Conservation (phyloP, 768 basidiomycete species). For the Cystofilobasidium bisporidii region DNA sequence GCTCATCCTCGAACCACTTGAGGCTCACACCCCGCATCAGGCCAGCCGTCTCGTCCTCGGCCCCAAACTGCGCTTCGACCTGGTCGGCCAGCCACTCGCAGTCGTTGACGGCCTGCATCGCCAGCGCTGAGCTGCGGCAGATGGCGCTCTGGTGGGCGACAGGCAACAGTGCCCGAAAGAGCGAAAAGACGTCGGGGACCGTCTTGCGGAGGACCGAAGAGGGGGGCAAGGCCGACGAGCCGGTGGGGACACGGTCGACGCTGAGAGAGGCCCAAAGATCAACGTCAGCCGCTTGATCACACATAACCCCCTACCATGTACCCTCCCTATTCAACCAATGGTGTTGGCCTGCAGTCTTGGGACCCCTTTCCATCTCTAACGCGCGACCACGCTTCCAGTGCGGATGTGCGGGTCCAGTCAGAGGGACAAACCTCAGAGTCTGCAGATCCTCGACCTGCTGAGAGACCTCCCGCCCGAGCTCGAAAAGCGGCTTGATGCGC, state of each 20-base stretch:
- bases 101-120: conserved; percentile 74
- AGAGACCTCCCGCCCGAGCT: conserved; percentile 31
- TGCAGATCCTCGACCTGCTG: conserved; percentile 25
- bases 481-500: conserved; percentile 33
- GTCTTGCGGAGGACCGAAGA: conserved; percentile 52
- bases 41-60: conserved; percentile 46
- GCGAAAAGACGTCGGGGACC: conserved; percentile 58
- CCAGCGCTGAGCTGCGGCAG: conserved; percentile 46
- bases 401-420: too few relatives aligned
- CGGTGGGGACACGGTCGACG: neutral
- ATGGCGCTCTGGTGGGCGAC: conserved; percentile 50
- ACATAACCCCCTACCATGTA: too few relatives aligned
- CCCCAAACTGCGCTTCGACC: conserved; percentile 36
- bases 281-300: neutral
- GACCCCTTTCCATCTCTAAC: too few relatives aligned
- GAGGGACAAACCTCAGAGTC: neutral
- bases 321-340: too few relatives aligned
- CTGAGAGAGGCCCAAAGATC: neutral
- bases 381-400: too few relatives aligned
- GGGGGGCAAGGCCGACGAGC: conserved; percentile 28
- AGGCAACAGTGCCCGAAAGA: conserved; percentile 71
- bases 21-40: conserved; percentile 53
- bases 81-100: conserved; percentile 54
- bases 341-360: too few relatives aligned
- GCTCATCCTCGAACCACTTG: conserved; percentile 59